Base-by-base conservation (phyloP, 2,329 filamentous ascomycete genomes). In the Calonectria hawksworthii region DNA sequence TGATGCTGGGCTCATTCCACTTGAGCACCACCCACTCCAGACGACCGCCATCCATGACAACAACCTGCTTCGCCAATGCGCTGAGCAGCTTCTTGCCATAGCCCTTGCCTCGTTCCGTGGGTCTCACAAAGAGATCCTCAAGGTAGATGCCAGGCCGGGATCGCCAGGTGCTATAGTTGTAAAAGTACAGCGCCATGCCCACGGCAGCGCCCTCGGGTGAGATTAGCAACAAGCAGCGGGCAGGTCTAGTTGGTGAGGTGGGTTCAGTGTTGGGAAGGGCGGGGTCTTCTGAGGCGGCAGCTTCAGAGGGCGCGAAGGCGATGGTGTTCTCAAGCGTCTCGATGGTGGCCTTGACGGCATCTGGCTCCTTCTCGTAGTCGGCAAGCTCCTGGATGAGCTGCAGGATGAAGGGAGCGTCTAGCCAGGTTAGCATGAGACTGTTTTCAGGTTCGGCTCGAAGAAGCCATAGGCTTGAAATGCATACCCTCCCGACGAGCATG, bases 101-200 rank as follows among this genome's bases (percentile, higher is more conserved):
- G 0, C 96, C 96, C 75, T 91, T 91, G 41, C 93, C 93, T 5
- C 97, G 89, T 80, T 94, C 92, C 56, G 87, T 87, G 1, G 92
- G 90, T 79, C 92, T 89, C 51, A 99, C 95, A 82, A 93, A 98
- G n/a, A 99, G 88, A 83, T 99, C 96, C 85, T 99, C 96, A 44
- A 99, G 92, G 85, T 98, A 98, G 82, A 99, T 94, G 3, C 96
- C 96, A 0, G 96, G 92, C 59, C 91, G 91, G 23, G 94, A 92
- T 11, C 94, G 92, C 97, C 97, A 99, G 0, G 96, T 99, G 82
- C 93, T 95, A 87, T 98, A 99, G 86, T 96, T 99, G 89, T 96
- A 96, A 85, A 98, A 99, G 87, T 96, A 98, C 51, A 98, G 86
- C 1, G 96, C 96, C 91, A 98, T 95, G 61, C 94, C 95, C 0